These are phyloP conservation scores for Yamadazyma sp. DNA, from an alignment of 1,139 yeast species.

Conservation along the genomic window DNA sequence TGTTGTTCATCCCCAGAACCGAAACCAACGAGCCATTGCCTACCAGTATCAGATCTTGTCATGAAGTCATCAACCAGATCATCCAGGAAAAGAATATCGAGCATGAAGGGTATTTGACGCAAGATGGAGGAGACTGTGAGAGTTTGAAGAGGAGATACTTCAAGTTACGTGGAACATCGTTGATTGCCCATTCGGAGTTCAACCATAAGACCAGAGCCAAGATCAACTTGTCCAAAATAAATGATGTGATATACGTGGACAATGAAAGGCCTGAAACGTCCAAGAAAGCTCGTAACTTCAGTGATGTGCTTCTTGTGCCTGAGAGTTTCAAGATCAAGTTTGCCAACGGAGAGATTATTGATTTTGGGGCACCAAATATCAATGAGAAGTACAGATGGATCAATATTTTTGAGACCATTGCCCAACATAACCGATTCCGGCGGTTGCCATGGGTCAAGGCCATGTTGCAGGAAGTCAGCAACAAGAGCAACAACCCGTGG, in stretches of 20 bases:
- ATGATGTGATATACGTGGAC: constrained; percentile 53
- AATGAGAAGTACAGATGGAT: constrained; percentile 62
- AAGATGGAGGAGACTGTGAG: constrained; percentile 78
- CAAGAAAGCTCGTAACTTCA: constrained; percentile 51
- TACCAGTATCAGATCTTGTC: constrained; percentile 59
- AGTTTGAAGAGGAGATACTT: constrained; percentile 63
- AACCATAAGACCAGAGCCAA: constrained; percentile 64
- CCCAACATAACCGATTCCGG: constrained; percentile 52
- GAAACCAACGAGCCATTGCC: constrained; percentile 62
- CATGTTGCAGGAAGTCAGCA: constrained; percentile 27
- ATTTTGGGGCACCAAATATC: constrained; percentile 64
- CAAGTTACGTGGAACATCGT: constrained; percentile 57
- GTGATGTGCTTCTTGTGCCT: constrained; percentile 61
- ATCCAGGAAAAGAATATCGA: constrained; percentile 34
- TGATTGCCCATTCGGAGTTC: constrained; percentile 65
- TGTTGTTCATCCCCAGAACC: constrained; percentile 68
- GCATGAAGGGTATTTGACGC: constrained; percentile 65
- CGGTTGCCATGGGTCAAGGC: constrained; percentile 72
- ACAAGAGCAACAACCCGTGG: constrained; percentile 17
- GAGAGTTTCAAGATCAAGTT: constrained; percentile 65
- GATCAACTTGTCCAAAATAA: constrained; percentile 63
- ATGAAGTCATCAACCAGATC: constrained; percentile 50
- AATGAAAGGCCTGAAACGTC: constrained; percentile 35
- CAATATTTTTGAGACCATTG: constrained; percentile 48
- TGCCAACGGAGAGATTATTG: constrained; percentile 67